phyloP scores from a whole-genome alignment of 805 yeast species.

The Pichia manshurica region DNA sequence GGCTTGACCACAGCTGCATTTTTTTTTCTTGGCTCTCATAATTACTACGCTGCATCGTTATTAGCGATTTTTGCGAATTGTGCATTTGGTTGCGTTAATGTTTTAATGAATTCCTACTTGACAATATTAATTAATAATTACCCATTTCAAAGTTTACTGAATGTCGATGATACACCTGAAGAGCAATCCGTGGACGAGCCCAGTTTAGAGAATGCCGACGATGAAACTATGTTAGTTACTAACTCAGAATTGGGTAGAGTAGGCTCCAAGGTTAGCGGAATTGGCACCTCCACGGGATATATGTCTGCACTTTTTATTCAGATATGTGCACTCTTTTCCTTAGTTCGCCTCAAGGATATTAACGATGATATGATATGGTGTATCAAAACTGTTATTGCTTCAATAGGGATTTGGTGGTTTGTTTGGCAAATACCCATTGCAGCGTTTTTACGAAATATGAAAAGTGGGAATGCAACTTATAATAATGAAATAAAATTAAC shows the following conservation, averaged over 20 bases:
- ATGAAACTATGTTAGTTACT: background rate
- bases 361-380: slow-evolving; percentile 30
- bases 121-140: slow-evolving; percentile 53
- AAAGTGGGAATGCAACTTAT: background rate
- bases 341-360: slow-evolving; percentile 15
- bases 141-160: background rate
- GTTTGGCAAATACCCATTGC: slow-evolving; percentile 60
- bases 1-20: slow-evolving; percentile 47
- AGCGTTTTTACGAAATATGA: slow-evolving; percentile 32
- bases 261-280: slow-evolving; percentile 53
- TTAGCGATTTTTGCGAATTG: slow-evolving; percentile 60
- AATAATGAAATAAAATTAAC: background rate
- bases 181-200: background rate
- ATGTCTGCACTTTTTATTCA: slow-evolving; percentile 65
- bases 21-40: slow-evolving; percentile 32
- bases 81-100: slow-evolving; percentile 72
- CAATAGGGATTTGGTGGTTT: slow-evolving; percentile 77
- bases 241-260: slow-evolving; percentile 29
- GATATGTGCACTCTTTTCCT: slow-evolving; percentile 46
- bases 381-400: slow-evolving; percentile 51
- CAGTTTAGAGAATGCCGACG: slow-evolving; percentile 1
- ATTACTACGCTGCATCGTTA: slow-evolving; percentile 45
- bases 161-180: slow-evolving; percentile 1
- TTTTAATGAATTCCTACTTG: slow-evolving; percentile 70
- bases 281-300: slow-evolving; percentile 69